These are phyloP conservation scores for Brasilioporus rufonigricans DNA, from an alignment of 768 basidiomycete genomes.

Conservation along the genomic window DNA sequence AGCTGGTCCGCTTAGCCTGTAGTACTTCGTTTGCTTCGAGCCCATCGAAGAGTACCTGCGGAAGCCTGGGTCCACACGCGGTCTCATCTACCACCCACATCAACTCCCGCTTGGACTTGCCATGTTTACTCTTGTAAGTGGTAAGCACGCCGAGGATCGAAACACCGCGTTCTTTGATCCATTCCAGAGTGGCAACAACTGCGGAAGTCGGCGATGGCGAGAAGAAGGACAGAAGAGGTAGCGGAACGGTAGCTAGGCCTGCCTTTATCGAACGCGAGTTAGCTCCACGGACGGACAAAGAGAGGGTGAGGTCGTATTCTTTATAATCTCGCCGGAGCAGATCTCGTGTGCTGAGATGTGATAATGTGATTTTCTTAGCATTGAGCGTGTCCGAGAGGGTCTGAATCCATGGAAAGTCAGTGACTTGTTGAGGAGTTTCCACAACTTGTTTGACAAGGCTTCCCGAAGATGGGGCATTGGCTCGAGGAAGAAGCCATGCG, in stretches of 20 bases:
- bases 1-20: conserved; percentile 41
- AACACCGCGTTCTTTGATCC: conserved; percentile 66
- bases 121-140: conserved; percentile 51
- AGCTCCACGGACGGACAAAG: conserved; percentile 20
- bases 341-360: conserved; percentile 66
- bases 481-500: conserved; percentile 58
- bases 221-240: conserved; percentile 50
- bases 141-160: conserved; percentile 80
- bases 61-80: conserved; percentile 25
- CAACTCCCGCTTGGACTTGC: conserved; percentile 66
- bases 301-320: conserved; percentile 61
- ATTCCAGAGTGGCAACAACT: conserved; percentile 37
- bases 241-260: conserved; percentile 82
- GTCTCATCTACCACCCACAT: conserved; percentile 58
- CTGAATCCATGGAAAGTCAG: conserved; percentile 43
- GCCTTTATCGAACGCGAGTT: conserved; percentile 47
- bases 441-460: background rate
- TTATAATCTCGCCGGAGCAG: conserved; percentile 96
- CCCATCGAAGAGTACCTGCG: conserved; percentile 50
- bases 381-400: conserved; percentile 45
- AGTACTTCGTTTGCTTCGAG: conserved; percentile 58
- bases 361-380: conserved; percentile 63
- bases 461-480: conserved; percentile 38
- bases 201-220: conserved; percentile 22
- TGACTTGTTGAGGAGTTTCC: conserved; percentile 27